A percentile compares a stretch with the other conserved stretches of the same genome.
Conservation (phyloP, 2,329 filamentous ascomycete species). For the Pseudovirgaria hyperparasitica region DNA sequence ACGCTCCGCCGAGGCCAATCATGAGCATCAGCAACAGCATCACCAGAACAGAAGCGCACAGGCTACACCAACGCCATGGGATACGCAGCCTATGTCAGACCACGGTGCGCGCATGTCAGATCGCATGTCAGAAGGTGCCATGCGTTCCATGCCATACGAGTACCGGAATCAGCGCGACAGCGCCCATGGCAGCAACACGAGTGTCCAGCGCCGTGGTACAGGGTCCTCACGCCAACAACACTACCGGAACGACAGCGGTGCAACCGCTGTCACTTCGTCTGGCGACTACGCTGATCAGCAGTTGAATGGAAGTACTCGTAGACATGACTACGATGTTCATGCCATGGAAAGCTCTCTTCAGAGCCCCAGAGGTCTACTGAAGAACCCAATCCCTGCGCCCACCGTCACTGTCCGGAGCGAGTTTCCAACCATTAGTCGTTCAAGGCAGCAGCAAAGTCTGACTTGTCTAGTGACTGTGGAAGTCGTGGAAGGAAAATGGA, state of each 20-base stretch:
- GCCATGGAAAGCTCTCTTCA: conserved; percentile 82
- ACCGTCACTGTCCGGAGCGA: conserved; percentile 92
- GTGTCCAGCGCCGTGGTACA: conserved; percentile 2
- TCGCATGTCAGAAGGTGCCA: no score
- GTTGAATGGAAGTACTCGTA: conserved; percentile 53
- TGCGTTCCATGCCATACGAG: no score
- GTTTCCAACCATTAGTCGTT: conserved; percentile 86
- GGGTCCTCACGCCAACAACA: conserved; percentile 36
- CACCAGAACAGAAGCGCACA: conserved; percentile 27
- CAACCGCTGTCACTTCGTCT: conserved; percentile 58
- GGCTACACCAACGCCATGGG: conserved; percentile 56
- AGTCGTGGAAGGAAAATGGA: conserved; percentile 86
- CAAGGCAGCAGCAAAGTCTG: conserved; percentile 84
- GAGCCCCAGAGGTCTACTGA: conserved; percentile 56
- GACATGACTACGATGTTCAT: conserved; percentile 91
- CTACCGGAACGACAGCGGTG: conserved; percentile 65
- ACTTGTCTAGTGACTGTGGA: conserved; percentile 92
- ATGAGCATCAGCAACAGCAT: conserved; percentile 1
- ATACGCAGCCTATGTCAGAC: conserved; percentile 36
- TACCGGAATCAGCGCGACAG: conserved; percentile 25
- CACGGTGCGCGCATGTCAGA: conserved; percentile 22
- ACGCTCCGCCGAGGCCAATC: conserved; percentile 47
- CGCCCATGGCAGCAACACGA: background rate
- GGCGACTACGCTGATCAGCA: conserved; percentile 68
- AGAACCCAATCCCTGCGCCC: conserved; percentile 81